Evolutionary conservation across 441 rosid species (phyloP).

Genomic region (Erodium texanum): DNA sequence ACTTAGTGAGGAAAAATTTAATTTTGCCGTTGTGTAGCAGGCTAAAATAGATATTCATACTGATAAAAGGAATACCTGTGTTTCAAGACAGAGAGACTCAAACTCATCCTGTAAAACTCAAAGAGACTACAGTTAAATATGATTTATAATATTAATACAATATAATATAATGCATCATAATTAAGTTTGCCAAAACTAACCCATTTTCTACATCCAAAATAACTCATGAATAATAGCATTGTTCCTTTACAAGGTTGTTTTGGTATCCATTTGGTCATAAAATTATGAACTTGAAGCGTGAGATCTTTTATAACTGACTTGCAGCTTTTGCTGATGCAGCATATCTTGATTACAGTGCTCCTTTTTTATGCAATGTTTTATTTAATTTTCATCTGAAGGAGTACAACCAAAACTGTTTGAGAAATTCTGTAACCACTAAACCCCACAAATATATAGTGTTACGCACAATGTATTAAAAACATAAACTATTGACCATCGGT

Average conservation of each 20-base stretch:
- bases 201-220: conserved; percentile 2
- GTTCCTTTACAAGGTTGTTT: neutral
- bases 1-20: neutral
- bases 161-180: neutral
- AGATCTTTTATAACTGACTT: neutral
- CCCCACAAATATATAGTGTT: neutral
- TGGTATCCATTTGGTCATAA: neutral
- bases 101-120: conserved; percentile 44
- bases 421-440: neutral
- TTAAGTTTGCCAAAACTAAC: neutral
- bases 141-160: neutral
- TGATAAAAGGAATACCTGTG: conserved; percentile 32
- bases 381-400: neutral
- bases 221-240: neutral
- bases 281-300: neutral
- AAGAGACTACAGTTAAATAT: conserved; percentile 13
- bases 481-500: neutral
- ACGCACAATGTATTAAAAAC: neutral
- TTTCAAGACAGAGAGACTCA: conserved; percentile 41
- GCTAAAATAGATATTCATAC: neutral
- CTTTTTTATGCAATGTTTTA: neutral
- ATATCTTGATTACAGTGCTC: neutral
- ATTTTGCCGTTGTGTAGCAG: neutral
- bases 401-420: neutral
- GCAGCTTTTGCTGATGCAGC: neutral